These are phyloP conservation scores for Pythium grandisporangium DNA, from an alignment of 352 stramenopile species.

Conservation along the genomic window DNA sequence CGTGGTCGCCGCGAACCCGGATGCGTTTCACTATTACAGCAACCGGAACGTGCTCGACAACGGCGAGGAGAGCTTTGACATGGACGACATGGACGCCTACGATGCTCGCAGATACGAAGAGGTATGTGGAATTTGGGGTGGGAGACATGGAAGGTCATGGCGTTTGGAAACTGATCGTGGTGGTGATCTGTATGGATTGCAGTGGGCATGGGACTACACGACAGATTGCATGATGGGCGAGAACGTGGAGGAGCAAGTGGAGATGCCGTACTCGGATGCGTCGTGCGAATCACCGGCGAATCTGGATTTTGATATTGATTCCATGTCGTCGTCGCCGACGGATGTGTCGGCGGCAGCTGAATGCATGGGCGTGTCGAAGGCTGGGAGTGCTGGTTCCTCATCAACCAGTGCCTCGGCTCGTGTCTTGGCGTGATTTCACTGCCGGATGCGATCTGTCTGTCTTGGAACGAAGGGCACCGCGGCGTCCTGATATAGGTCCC, in stretches of 20 bases:
- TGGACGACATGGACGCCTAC: constrained; percentile 74
- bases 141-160: constrained; percentile 3
- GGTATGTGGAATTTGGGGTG: constrained; percentile 12
- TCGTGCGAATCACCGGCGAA: constrained; percentile 25
- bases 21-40: constrained; percentile 41
- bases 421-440: too few species aligned
- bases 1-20: constrained; percentile 17
- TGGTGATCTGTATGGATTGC: constrained; percentile 5
- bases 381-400: too few species aligned
- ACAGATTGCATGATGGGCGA: constrained; percentile 66
- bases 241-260: constrained; percentile 33
- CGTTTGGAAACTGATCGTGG: too few species aligned
- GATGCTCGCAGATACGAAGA: constrained; percentile 58
- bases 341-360: constrained; percentile 47
- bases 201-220: constrained; percentile 42
- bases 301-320: constrained; percentile 13
- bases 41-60: constrained; percentile 27
- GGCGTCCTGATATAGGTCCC: too few species aligned
- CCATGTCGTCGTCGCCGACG: constrained; percentile 62
- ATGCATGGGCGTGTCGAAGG: too few species aligned
- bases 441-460: too few species aligned
- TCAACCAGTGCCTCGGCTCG: too few species aligned
- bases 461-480: too few species aligned
- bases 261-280: constrained; percentile 55
- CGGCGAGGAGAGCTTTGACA: constrained; percentile 43